These are phyloP conservation scores for Ophiorrhiza pumila DNA, from an alignment of 257 asterid species.

Conservation along the genomic window DNA sequence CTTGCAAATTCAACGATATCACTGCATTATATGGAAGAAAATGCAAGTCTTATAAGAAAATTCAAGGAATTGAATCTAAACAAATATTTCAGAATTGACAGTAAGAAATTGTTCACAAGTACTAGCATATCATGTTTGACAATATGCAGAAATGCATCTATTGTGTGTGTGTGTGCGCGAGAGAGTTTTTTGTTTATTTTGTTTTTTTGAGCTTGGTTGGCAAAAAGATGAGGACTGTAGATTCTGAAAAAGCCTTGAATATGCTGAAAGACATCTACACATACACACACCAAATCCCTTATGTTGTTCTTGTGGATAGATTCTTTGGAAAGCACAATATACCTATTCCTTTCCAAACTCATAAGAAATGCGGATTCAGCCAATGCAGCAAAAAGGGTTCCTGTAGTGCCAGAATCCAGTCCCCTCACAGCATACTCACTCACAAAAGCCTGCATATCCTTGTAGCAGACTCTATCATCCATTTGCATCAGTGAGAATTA, in stretches of 20 bases:
- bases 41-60: constrained; percentile 11
- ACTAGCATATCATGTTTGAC: background rate
- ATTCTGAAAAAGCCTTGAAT: background rate
- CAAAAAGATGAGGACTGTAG: background rate
- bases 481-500: constrained; percentile 11
- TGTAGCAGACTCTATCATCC: background rate
- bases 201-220: no score
- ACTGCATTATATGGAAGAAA: constrained; percentile 37
- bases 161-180: no score
- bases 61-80: background rate
- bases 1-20: constrained; percentile 86
- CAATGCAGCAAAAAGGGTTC: constrained; percentile 82
- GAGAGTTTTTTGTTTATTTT: no score
- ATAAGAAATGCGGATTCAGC: constrained; percentile 92
- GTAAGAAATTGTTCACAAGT: background rate
- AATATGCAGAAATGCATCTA: background rate
- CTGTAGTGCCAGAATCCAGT: constrained; percentile 70
- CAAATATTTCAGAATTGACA: background rate
- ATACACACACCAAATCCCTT: no score
- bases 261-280: no score
- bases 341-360: constrained; percentile 88
- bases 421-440: constrained; percentile 94
- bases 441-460: constrained; percentile 69
- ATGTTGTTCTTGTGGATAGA: no score
- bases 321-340: constrained; percentile 16